Evolutionary conservation across 2,329 filamentous ascomycete species (phyloP).

Genomic region (Myriosclerotinia scirpicola): DNA sequence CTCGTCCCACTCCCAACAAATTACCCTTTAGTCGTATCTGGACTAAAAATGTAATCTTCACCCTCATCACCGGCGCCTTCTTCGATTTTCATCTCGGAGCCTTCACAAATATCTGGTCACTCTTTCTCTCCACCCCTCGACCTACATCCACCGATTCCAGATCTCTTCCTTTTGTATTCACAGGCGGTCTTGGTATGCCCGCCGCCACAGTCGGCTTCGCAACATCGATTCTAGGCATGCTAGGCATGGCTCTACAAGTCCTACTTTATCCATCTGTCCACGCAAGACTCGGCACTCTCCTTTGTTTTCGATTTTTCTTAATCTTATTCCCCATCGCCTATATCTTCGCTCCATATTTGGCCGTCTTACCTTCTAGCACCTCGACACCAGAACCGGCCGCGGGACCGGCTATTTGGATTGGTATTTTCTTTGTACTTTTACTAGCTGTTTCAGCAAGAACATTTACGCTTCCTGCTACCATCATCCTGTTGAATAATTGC

Average conservation of each 20-base stretch:
- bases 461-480: slow-evolving; percentile 57
- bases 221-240: slow-evolving; percentile 66
- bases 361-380: slow-evolving; percentile 46
- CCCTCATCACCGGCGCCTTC: slow-evolving; percentile 54
- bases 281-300: slow-evolving; percentile 62
- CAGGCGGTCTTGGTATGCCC: slow-evolving; percentile 67
- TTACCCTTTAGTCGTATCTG: slow-evolving; percentile 30
- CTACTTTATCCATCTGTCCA: slow-evolving; percentile 67
- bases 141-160: slow-evolving; percentile 35
- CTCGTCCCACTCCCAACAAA: slow-evolving; percentile 13
- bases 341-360: slow-evolving; percentile 64
- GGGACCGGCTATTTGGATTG: slow-evolving; percentile 55
- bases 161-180: slow-evolving; percentile 46
- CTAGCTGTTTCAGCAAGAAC: slow-evolving; percentile 59
- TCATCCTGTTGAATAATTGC: slow-evolving; percentile 61
- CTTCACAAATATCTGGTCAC: slow-evolving; percentile 59
- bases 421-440: slow-evolving; percentile 53
- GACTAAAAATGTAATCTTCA: slow-evolving; percentile 40
- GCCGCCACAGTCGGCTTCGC: slow-evolving; percentile 66
- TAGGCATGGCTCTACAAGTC: slow-evolving; percentile 69
- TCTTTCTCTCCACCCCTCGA: slow-evolving; percentile 59
- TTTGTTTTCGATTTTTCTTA: slow-evolving; percentile 64
- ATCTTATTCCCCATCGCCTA: slow-evolving; percentile 69
- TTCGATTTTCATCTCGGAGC: slow-evolving; percentile 41
- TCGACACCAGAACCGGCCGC: slow-evolving; percentile 42